Base-by-base conservation (phyloP, 2,329 filamentous ascomycete species). In the Aspergillus sp. region DNA sequence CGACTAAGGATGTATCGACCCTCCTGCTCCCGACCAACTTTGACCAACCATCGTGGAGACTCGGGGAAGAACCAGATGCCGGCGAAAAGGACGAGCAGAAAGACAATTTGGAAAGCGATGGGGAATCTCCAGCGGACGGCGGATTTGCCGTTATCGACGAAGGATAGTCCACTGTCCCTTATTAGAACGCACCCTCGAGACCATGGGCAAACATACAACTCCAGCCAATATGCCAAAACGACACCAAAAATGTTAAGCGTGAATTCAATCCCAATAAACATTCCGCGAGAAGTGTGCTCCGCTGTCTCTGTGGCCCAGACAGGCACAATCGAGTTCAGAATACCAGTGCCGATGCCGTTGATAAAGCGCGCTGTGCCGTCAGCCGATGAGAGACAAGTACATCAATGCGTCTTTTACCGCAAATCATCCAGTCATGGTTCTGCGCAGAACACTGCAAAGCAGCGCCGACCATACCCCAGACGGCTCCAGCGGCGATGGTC, bases 231-330 rank as follows among this genome's bases (percentile, higher is more conserved):
- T 3, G 71, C 59, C 22, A 78, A 64, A 13, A 78, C 72, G 1
- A 82, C 76, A 46, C 79, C 79, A 29, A 82, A 75, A 39, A 83
- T 82, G 48, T 84, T 85, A 6, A 83, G 56, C 0, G 78, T 83
- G 41, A 85, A 84, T 46, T 84, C 80, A 33, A 82, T 76, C 7
- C 78, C 75, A 35, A 84, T 74, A 41, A 82, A 81, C 29, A 76
- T 69, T 4, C 81, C 81, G 25, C 81, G 71, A 2, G 73, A 77
- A 0, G 71, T 81, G 47, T 82, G 75, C 24, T 79, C 72, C 0
- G 77, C 74, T 0, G 75, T 80, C 54, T 83, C 80, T 0, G 79
- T 80, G 1, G 78, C 77, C 77, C 77, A 83, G 3, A 82, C 78
- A 0, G 80, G 80, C 0, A 79, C 72, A 40, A 83, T 82, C 5